Evolutionary conservation across 169 alveolate species (phyloP).

Genomic region (Babesia bovis): DNA sequence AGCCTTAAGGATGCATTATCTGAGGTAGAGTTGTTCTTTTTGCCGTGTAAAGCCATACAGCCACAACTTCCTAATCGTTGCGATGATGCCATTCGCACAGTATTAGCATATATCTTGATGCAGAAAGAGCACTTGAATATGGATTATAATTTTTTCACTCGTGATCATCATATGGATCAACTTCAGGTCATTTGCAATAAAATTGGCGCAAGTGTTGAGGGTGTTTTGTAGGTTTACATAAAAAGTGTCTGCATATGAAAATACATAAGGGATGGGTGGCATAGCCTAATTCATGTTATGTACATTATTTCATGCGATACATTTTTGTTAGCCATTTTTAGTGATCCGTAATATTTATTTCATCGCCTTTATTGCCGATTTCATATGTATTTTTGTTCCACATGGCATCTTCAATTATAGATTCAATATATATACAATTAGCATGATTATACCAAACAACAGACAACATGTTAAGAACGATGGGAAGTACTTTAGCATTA

Average conservation of each 20-base stretch:
- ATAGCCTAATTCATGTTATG: too few relatives aligned
- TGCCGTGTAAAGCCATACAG: constrained; percentile 43
- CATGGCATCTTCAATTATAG: too few relatives aligned
- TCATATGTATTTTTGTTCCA: too few relatives aligned
- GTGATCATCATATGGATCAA: constrained; percentile 19
- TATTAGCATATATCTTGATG: constrained; percentile 24
- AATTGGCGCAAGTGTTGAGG: constrained; percentile 22
- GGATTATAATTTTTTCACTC: not conserved
- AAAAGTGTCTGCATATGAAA: not conserved
- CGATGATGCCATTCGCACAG: constrained; percentile 31
- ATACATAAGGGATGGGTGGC: not conserved
- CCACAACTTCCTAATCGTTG: constrained; percentile 59
- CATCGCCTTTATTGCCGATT: too few relatives aligned
- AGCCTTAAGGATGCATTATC: constrained; percentile 52
- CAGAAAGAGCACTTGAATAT: constrained; percentile 4
- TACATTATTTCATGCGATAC: too few relatives aligned
- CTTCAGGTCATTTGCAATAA: constrained; percentile 20
- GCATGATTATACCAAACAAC: too few relatives aligned
- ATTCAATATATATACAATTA: too few relatives aligned
- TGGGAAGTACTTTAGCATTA: constrained; percentile 37
- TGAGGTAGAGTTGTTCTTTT: constrained; percentile 44
- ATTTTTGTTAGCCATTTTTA: too few relatives aligned
- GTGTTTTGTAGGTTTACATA: constrained; percentile 41
- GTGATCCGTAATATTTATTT: too few relatives aligned
- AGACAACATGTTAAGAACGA: constrained; percentile 20